Base-by-base conservation (phyloP, 805 yeast genomes). In the Suhomyces prunicola region DNA sequence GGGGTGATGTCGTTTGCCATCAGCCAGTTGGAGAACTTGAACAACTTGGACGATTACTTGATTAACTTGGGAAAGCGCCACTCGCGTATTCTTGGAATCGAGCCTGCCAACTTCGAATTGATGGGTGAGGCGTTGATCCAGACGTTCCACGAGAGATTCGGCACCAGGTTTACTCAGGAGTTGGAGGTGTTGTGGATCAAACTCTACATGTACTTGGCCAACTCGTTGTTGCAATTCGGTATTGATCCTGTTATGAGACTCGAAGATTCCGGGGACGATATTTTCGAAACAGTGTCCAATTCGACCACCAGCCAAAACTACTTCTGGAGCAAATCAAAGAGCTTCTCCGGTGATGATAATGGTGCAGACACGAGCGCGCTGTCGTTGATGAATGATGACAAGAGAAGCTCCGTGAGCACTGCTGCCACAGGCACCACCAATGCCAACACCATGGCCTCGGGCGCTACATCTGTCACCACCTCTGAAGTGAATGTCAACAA, bases 1-100 rank as follows among this genome's bases (percentile, higher is more conserved):
- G 91, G 92, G 5, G 89, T 89, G 17, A 67, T 90, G 60, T 80
- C 88, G 27, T 77, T 83, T 44, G 87, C 92, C 2, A 82, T 89
- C 54, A 69, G 79, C 27, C 83, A 83, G 58, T 71, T 89, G 50
- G 91, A 87, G 50, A 77, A 84, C 57, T 72, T 88, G 50, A 63
- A 77, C 2, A 67, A 69, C 6, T 69, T 88, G 59, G 85, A 86
- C 60, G 86, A 78, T 24, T 85, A 84, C 52, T 69, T 90, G 48
- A 72, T 72, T 44, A 79, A 81, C 46, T 69, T 89, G 58, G 96
- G 92, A 1, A 87, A 87, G 63, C 73, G 89, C 49, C 96, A 90
- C 66, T 73, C 90, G 2, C 72, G 96, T 58, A 84, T 89, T 48
- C 71, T 89, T 55, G 90, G 89, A 13, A 86, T 88, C 40, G 90